phyloP scores from a whole-genome alignment of 352 stramenopile genomes.

The Elongisporangium undulatum region DNA sequence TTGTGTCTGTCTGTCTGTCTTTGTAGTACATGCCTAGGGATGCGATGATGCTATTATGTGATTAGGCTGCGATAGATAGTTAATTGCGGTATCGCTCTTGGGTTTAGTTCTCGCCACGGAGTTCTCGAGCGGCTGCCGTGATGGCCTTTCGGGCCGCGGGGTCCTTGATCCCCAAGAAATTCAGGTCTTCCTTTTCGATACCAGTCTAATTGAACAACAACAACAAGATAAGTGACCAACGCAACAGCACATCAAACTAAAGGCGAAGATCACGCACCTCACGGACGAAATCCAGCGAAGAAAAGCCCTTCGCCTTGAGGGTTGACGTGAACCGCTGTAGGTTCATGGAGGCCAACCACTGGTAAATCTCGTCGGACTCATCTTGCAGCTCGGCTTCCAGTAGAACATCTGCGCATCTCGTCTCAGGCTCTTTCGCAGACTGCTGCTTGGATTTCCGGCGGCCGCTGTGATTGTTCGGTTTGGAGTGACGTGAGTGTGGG shows the following conservation, averaged over 20 bases:
- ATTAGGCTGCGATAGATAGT: neutral
- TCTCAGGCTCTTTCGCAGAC: slow-evolving; percentile 11
- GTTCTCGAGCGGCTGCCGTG: slow-evolving; percentile 44
- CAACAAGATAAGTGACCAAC: neutral
- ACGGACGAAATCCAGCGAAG: slow-evolving; percentile 78
- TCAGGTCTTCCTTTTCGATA: slow-evolving; percentile 82
- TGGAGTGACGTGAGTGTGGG: neutral
- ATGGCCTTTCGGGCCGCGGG: slow-evolving; percentile 50
- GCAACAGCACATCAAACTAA: neutral
- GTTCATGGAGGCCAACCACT: slow-evolving; percentile 64
- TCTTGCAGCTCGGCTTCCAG: slow-evolving; percentile 1
- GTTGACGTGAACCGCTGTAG: slow-evolving; percentile 54
- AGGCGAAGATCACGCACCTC: slow-evolving; percentile 39
- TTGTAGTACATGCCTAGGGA: neutral
- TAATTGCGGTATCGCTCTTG: neutral
- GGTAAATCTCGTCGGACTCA: slow-evolving; percentile 56
- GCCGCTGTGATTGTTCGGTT: slow-evolving; percentile 31
- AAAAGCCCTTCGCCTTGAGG: slow-evolving; percentile 77
- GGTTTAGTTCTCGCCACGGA: slow-evolving; percentile 39
- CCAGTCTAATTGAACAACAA: slow-evolving; percentile 46
- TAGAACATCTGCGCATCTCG: slow-evolving; percentile 2
- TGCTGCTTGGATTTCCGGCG: slow-evolving; percentile 5
- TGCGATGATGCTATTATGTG: neutral
- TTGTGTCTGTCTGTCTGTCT: no score
- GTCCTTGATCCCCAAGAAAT: slow-evolving; percentile 83